These are phyloP conservation scores for Neurospora sp. DNA, from an alignment of 495 filamentous ascomycete species.

Conservation along the genomic window DNA sequence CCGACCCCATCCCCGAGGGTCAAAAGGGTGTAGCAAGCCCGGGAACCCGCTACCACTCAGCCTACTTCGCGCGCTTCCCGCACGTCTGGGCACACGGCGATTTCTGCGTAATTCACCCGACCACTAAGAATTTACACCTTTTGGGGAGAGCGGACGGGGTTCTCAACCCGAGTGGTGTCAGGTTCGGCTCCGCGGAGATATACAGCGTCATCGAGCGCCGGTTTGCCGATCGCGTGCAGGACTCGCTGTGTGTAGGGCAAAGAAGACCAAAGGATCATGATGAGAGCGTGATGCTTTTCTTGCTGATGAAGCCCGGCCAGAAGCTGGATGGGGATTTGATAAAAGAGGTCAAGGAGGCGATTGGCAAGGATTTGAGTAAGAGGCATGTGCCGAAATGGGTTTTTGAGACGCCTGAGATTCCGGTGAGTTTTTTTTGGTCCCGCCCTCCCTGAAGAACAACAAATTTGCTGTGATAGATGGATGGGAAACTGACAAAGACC, in stretches of 20 bases:
- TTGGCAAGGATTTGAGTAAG: slow-evolving; percentile 52
- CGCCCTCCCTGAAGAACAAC: too few species aligned
- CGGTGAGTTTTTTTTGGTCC: slow-evolving; percentile 40
- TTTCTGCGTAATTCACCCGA: slow-evolving; percentile 60
- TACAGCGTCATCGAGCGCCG: slow-evolving; percentile 61
- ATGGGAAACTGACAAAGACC: neutral
- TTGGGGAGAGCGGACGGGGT: slow-evolving; percentile 83
- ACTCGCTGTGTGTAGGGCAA: slow-evolving; percentile 69
- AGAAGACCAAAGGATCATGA: slow-evolving; percentile 56
- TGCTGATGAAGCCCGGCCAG: slow-evolving; percentile 56
- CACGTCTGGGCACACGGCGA: slow-evolving; percentile 77
- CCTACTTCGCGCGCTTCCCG: slow-evolving; percentile 64
- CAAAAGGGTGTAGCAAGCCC: slow-evolving; percentile 16
- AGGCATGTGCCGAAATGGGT: slow-evolving; percentile 70
- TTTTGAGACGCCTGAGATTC: slow-evolving; percentile 72
- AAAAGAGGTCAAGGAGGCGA: slow-evolving; percentile 48
- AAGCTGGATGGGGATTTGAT: slow-evolving; percentile 48
- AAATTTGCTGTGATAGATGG: too few species aligned
- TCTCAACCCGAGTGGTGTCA: slow-evolving; percentile 75
- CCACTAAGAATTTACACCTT: slow-evolving; percentile 44
- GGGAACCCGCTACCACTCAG: slow-evolving; percentile 49
- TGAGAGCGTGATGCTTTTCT: slow-evolving; percentile 65
- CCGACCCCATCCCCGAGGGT: slow-evolving; percentile 34
- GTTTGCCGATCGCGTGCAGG: slow-evolving; percentile 50
- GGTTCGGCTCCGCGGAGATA: slow-evolving; percentile 79